phyloP scores from a whole-genome alignment of 1,284 basidiomycete genomes.

The Laetiporus sulphureus region DNA sequence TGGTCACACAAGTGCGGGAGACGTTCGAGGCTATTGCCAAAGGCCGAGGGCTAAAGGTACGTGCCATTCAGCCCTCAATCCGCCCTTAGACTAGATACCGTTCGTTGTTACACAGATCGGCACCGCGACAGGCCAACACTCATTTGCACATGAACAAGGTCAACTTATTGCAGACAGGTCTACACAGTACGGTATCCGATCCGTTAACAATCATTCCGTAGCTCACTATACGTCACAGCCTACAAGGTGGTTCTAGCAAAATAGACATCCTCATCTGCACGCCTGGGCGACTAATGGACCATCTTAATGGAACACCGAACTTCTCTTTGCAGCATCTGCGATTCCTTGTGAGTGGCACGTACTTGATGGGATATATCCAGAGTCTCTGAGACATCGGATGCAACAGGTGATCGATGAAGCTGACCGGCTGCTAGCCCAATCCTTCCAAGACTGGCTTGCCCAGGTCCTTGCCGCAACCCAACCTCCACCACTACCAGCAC shows the following conservation, averaged over 20 bases:
- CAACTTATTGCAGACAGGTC: conserved; percentile 57
- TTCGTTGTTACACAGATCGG: conserved; percentile 48
- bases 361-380: no score
- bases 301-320: conserved; percentile 81
- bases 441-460: conserved; percentile 92
- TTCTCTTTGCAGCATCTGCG: conserved; percentile 93
- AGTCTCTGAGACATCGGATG: no score
- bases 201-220: background rate
- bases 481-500: conserved; percentile 31
- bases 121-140: conserved; percentile 78
- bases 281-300: conserved; percentile 92
- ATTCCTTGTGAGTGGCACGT: conserved; percentile 74
- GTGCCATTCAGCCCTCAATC: background rate
- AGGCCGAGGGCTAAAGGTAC: conserved; percentile 82
- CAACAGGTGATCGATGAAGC: conserved; percentile 93
- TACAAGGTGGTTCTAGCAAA: conserved; percentile 76
- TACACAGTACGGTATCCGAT: conserved; percentile 32
- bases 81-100: background rate
- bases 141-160: conserved; percentile 76
- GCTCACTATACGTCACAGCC: conserved; percentile 27
- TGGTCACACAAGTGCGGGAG: conserved; percentile 91
- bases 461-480: conserved; percentile 72
- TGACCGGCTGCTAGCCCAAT: conserved; percentile 89
- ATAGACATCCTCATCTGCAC: conserved; percentile 95
- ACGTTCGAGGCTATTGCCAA: conserved; percentile 83